phyloP scores from a whole-genome alignment of 2,329 filamentous ascomycete species.

The Penicillium hesseltinei region DNA sequence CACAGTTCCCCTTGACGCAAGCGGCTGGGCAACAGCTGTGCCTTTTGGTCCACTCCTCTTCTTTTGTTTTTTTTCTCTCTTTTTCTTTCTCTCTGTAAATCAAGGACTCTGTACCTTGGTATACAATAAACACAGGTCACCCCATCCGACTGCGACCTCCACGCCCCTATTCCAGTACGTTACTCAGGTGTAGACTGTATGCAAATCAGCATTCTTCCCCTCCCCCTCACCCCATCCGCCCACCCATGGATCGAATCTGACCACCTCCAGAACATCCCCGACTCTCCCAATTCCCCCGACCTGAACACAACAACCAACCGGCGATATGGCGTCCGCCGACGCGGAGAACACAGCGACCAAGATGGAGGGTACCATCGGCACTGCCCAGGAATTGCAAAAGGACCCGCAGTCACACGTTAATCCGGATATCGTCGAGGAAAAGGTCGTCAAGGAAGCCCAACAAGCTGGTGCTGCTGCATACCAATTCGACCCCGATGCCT shows the following conservation, averaged over 20 bases:
- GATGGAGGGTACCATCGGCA: slow-evolving; percentile 75
- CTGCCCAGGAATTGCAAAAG: slow-evolving; percentile 53
- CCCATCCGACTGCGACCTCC: not conserved
- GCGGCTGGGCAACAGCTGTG: slow-evolving; percentile 21
- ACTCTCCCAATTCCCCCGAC: not conserved
- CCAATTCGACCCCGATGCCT: slow-evolving; percentile 83
- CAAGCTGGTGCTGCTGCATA: slow-evolving; percentile 78
- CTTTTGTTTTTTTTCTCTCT: not conserved
- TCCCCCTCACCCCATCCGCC: not conserved
- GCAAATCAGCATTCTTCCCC: slow-evolving; percentile 1
- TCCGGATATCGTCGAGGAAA: slow-evolving; percentile 68
- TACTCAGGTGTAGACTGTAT: not conserved
- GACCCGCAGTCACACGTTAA: slow-evolving; percentile 67
- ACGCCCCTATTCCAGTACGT: not conserved
- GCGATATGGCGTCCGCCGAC: slow-evolving; percentile 33
- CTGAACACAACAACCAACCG: slow-evolving; percentile 5
- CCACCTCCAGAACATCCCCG: not conserved
- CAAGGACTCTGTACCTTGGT: not conserved
- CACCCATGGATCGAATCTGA: not conserved
- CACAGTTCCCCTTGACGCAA: slow-evolving; percentile 29
- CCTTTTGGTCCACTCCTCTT: slow-evolving; percentile 14
- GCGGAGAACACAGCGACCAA: slow-evolving; percentile 64
- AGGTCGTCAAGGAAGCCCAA: slow-evolving; percentile 72
- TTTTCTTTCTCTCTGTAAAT: not conserved
- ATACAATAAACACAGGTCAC: not conserved